Percentiles rank a stretch among this genome's conserved stretches.
Conservation (phyloP, 345 rosid genomes). For the Dimocarpus longan region DNA sequence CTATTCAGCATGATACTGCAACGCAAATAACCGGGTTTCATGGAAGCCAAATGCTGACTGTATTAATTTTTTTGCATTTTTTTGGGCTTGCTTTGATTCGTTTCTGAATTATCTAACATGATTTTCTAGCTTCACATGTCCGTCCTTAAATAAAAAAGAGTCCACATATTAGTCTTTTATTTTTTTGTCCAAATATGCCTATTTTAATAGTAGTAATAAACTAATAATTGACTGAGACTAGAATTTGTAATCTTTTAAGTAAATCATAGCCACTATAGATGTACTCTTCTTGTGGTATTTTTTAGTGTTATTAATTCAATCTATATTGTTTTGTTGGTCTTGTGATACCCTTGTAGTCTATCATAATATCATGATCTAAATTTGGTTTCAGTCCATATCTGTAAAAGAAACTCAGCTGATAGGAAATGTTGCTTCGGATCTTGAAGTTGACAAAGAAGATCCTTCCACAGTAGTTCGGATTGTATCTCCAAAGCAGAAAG, state of each 20-base stretch:
- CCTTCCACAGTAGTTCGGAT: conserved; percentile 56
- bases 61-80: not conserved
- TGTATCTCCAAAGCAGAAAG: conserved; percentile 57
- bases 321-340: not conserved
- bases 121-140: not conserved
- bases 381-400: conserved; percentile 75
- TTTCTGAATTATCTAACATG: not conserved
- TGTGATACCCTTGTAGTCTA: not conserved
- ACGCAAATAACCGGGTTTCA: not conserved
- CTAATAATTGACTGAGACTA: not conserved
- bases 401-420: conserved; percentile 75
- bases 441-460: conserved; percentile 44
- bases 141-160: not conserved
- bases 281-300: not conserved
- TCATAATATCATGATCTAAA: conserved; percentile 18
- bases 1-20: conserved; percentile 7
- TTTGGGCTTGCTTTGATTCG: not conserved
- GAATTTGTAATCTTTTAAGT: not conserved
- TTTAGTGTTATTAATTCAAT: not conserved
- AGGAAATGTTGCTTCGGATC: conserved; percentile 64
- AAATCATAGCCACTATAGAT: not conserved
- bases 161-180: not conserved
- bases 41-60: conserved; percentile 7
- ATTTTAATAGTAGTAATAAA: not conserved
- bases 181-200: not conserved